phyloP scores from a whole-genome alignment of 2,329 filamentous ascomycete species.

The Laburnicola sp. region DNA sequence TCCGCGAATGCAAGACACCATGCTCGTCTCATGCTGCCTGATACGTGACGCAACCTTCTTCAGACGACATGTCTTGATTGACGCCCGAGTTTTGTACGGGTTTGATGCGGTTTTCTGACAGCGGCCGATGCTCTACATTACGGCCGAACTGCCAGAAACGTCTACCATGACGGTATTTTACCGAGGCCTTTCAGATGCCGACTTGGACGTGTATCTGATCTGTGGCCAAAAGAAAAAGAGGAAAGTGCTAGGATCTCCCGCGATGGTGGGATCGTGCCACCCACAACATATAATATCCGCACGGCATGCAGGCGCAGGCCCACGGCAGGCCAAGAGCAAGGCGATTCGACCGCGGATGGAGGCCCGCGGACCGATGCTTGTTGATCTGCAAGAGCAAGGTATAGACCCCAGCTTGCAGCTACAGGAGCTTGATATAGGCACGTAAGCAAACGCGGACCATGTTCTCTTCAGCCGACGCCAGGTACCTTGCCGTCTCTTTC shows the following conservation, averaged over 20 bases:
- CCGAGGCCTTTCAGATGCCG: background rate
- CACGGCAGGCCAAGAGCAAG: conserved; percentile 19
- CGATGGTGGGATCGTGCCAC: conserved; percentile 29
- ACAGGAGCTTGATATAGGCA: conserved; percentile 33
- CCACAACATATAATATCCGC: conserved; percentile 26
- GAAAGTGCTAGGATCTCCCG: conserved; percentile 30
- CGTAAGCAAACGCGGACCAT: conserved; percentile 37
- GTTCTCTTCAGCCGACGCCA: conserved; percentile 40
- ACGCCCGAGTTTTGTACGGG: background rate
- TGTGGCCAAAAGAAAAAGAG: conserved; percentile 6
- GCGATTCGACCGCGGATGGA: conserved; percentile 37
- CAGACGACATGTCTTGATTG: conserved; percentile 16
- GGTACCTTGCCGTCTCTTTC: conserved; percentile 29
- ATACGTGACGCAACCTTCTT: conserved; percentile 34
- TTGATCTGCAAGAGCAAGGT: conserved; percentile 44
- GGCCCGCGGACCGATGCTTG: conserved; percentile 39
- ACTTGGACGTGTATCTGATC: background rate
- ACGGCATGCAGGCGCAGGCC: conserved; percentile 35
- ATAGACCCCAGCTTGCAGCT: conserved; percentile 37
- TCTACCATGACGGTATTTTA: background rate
- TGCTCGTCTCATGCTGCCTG: conserved; percentile 24
- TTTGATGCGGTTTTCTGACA: background rate
- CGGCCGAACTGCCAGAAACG: background rate
- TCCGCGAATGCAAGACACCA: conserved; percentile 37
- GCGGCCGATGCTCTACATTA: background rate